Base-by-base conservation (phyloP, 163 green algal genomes). In the Prototheca wickerhamii region DNA sequence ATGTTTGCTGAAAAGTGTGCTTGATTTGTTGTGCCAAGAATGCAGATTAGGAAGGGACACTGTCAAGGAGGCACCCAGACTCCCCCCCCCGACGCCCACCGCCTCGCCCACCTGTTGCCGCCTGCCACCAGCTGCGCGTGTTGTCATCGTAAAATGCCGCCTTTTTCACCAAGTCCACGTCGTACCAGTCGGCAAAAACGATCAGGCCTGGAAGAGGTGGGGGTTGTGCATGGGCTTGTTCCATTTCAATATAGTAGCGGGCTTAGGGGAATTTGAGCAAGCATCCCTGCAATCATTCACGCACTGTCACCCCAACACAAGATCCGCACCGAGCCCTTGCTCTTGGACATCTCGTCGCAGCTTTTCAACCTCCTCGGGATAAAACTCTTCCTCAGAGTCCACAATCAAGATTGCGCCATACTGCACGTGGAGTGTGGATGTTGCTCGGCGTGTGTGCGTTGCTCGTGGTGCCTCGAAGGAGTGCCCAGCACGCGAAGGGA, bases 141-240 rank as follows among this genome's bases (percentile, higher is more conserved):
- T 98, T 99, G 83, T 99, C 93, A 61, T 99, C 93, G 70, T 95
- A 98, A 75, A 99, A 98, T 18, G 76, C 73, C 85, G 98, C 92
- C 61, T 83, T 80, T 33, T 75, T 54, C 71, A 96, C 85, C 25
- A 66, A 87, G 29, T 91, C 75, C 43, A 86, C 70, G 68, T 94
- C 84, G 74, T 96, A 99, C 93, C 93, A 99, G 66, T 99, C 93
- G 2, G 76, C 90, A 70, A 97, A 93, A 43, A 98, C 83, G 17
- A 97, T 53, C 30, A 99, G 60, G 23, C 68, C 64, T 70, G 64
- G 23, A 37, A 29, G 10, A 50, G 17, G n/a, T n/a, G n/a, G n/a
- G n/a, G n/a, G n/a, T n/a, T n/a, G n/a, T n/a, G n/a, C n/a, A n/a
- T n/a, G n/a, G n/a, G n/a, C n/a, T n/a, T n/a, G n/a, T n/a, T n/a